These are phyloP conservation scores for Aureobasidium subglaciale DNA, from an alignment of 2,329 filamentous ascomycete genomes.

Conservation along the genomic window DNA sequence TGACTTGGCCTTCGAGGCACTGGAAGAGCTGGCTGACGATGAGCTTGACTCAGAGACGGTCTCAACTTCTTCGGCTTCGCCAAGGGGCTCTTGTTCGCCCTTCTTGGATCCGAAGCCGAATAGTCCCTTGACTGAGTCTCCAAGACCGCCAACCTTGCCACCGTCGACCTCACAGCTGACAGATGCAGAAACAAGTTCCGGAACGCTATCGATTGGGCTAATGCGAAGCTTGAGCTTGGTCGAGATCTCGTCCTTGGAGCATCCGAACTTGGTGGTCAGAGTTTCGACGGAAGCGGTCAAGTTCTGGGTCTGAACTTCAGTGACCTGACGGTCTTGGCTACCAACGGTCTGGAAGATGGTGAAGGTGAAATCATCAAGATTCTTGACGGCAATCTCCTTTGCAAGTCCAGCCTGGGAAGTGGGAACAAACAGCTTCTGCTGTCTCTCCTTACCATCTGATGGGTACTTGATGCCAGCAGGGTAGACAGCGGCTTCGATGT, in stretches of 20 bases:
- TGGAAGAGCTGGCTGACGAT: constrained; percentile 34
- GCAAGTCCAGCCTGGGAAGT: constrained; percentile 67
- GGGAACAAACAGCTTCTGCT: constrained; percentile 77
- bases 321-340: constrained; percentile 53
- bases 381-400: constrained; percentile 80
- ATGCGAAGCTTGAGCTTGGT: constrained; percentile 74
- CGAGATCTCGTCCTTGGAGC: constrained; percentile 66
- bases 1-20: constrained; percentile 36
- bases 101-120: constrained; percentile 93
- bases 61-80: constrained; percentile 44
- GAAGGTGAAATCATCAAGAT: constrained; percentile 73
- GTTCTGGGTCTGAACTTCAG: constrained; percentile 70
- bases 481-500: constrained; percentile 70
- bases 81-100: constrained; percentile 66
- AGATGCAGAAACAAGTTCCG: constrained; percentile 66
- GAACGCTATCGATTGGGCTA: constrained; percentile 65
- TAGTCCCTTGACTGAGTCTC: constrained; percentile 91
- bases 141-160: constrained; percentile 69
- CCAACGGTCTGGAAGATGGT: constrained; percentile 68
- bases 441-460: constrained; percentile 55
- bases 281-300: constrained; percentile 74
- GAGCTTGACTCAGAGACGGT: constrained; percentile 36
- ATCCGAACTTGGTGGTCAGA: constrained; percentile 72
- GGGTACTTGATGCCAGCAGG: constrained; percentile 69
- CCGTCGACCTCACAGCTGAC: constrained; percentile 80